These are phyloP conservation scores for Cryptococcus sp. DNA, from an alignment of 1,284 basidiomycete species.

Conservation along the genomic window DNA sequence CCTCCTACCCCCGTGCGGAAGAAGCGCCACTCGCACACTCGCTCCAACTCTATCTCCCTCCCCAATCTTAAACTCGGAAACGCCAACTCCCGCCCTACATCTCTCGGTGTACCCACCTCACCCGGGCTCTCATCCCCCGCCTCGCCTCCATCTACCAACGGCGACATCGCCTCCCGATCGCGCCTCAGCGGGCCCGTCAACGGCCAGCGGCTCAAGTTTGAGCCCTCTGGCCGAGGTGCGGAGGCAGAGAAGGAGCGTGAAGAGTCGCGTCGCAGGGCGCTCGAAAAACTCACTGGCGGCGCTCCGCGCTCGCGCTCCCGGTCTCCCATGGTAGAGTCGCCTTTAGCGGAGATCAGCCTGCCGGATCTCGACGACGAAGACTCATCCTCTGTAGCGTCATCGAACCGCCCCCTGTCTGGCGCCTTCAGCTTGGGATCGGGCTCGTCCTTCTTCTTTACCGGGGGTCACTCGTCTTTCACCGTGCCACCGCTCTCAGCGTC, in stretches of 20 bases:
- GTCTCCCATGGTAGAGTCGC: constrained; percentile 7
- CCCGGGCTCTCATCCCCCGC: constrained; percentile 26
- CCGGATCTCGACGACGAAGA: constrained; percentile 46
- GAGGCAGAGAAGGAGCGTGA: constrained; percentile 44
- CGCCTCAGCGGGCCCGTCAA: constrained; percentile 14
- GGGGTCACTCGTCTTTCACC: constrained; percentile 27
- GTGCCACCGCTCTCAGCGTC: constrained; percentile 15
- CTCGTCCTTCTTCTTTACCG: constrained; percentile 23
- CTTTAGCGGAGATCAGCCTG: constrained; percentile 31
- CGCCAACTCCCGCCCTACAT: constrained; percentile 24
- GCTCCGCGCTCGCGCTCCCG: constrained; percentile 4
- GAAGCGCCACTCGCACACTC: constrained; percentile 45
- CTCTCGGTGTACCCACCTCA: constrained; percentile 34
- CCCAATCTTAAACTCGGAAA: constrained; percentile 40
- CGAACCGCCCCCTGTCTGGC: constrained; percentile 35
- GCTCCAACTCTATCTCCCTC: constrained; percentile 46
- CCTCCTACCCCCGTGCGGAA: constrained; percentile 30
- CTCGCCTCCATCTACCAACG: constrained; percentile 32
- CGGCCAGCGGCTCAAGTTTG: constrained; percentile 43
- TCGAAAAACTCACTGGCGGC: constrained; percentile 43
- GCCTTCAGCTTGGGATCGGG: constrained; percentile 18
- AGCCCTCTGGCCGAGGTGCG: constrained; percentile 40
- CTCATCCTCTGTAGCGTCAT: constrained; percentile 27
- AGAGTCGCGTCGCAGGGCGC: constrained; percentile 40
- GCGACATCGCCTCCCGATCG: constrained; percentile 8